Base-by-base conservation (phyloP, 345 rosid genomes). In the Eucalyptus lansdowneana region DNA sequence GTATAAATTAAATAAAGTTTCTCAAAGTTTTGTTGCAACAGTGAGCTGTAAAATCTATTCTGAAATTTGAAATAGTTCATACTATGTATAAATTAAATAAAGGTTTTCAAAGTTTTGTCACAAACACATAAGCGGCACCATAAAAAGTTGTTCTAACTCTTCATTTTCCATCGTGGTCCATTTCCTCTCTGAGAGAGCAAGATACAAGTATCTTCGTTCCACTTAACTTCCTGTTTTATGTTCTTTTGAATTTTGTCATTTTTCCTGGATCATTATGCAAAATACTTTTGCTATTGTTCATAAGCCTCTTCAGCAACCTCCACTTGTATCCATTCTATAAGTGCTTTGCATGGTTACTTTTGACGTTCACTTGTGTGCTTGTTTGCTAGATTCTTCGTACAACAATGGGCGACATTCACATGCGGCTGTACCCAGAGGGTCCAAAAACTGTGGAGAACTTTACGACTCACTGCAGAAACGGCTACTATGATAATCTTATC, bases 391-490 rank as follows among this genome's bases (percentile, higher is more conserved):
- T 98, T 91, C 45, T 96, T 91, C 97, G 95, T 90, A 97, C 98
- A 29, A 96, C 99, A 7, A 94, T 98, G 98, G 99, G 99, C 31
- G 99, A 97, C 86, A 58, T 98, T 90, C 98, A 97, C 91, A 94
- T 96, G 97, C 94, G 81, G 91, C 94, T 98, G 50, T 97, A 97
- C 93, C 99, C 99, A n/a, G 99, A 98, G 94, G 99, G 99, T 86
- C 99, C 99, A 86, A 98, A 95, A 94, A 97, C 99, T 50, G 98
- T 98, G 92, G 99, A 97, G 97, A 98, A 98, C 92, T 98, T 98
- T 90, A 96, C 97, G 14, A 96, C 98, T 86, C 99, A 98, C 91
- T 97, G 99, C 89, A 92, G 97, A 76, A 97, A 98, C 89, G 99
- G 99, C 76, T 98, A 98, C 92, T 98, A 96, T 89, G 99, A 97